phyloP scores from a whole-genome alignment of 352 stramenopile genomes.

The Globisporangium paddicum region DNA sequence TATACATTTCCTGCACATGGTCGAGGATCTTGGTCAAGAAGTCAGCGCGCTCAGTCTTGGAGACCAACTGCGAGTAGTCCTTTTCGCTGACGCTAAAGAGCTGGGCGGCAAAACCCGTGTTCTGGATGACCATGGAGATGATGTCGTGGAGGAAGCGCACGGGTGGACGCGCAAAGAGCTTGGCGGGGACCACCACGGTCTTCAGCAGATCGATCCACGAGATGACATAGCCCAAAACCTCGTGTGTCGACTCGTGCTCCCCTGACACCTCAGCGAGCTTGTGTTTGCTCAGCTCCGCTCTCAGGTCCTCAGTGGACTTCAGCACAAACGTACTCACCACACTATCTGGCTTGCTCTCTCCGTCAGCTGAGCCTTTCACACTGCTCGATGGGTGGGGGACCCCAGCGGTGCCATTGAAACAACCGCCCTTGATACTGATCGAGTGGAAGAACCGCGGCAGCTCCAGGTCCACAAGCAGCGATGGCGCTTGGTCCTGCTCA shows the following conservation, averaged over 20 bases:
- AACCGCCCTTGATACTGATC: slow-evolving; percentile 53
- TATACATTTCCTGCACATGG: slow-evolving; percentile 61
- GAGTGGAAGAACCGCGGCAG: slow-evolving; percentile 62
- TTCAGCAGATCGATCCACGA: slow-evolving; percentile 80
- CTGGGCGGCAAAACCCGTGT: slow-evolving; percentile 52
- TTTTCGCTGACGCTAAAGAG: slow-evolving; percentile 43
- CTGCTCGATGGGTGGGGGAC: slow-evolving; percentile 11
- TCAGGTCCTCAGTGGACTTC: slow-evolving; percentile 26
- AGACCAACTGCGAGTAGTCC: slow-evolving; percentile 59
- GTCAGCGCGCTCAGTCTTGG: slow-evolving; percentile 71
- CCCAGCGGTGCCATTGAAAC: slow-evolving; percentile 14
- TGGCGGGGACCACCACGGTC: slow-evolving; percentile 51
- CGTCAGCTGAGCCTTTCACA: neutral
- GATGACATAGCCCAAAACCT: slow-evolving; percentile 59
- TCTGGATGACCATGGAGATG: slow-evolving; percentile 62
- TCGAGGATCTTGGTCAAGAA: slow-evolving; percentile 75
- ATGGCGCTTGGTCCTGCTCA: slow-evolving; percentile 41
- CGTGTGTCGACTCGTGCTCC: slow-evolving; percentile 60
- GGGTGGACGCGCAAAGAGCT: slow-evolving; percentile 70
- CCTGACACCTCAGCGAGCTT: slow-evolving; percentile 42
- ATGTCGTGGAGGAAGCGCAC: slow-evolving; percentile 82
- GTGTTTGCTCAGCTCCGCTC: slow-evolving; percentile 28
- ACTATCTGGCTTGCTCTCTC: neutral
- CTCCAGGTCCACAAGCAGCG: slow-evolving; percentile 67
- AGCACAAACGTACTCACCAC: slow-evolving; percentile 34